Conservation (phyloP, 2,329 filamentous ascomycete species). For the Plectosphaerella sp. region DNA sequence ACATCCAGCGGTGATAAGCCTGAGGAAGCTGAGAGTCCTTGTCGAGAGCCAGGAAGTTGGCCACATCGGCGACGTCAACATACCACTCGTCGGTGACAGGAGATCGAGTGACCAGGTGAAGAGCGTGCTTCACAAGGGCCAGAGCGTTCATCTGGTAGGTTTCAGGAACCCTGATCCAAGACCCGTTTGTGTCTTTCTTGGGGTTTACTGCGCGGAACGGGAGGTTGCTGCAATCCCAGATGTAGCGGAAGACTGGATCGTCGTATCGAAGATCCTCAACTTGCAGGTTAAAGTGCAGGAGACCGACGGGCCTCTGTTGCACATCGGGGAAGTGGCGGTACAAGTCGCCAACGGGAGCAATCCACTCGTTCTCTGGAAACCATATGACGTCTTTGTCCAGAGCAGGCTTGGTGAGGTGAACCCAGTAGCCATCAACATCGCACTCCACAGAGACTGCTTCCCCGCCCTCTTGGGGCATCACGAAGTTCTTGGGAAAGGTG, state of each 20-base stretch:
- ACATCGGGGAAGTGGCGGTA: not conserved
- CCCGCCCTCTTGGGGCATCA: too few relatives aligned
- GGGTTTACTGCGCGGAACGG: not conserved
- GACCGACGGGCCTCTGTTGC: not conserved
- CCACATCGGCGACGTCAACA: not conserved
- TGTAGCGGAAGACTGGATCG: constrained; percentile 1
- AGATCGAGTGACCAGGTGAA: too few relatives aligned
- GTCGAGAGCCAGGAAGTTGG: not conserved
- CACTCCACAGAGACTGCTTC: not conserved
- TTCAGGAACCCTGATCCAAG: not conserved
- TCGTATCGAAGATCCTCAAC: constrained; percentile 1
- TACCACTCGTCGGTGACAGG: too few relatives aligned
- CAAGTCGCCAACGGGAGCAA: not conserved
- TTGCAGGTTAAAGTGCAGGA: not conserved
- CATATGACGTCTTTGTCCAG: too few relatives aligned
- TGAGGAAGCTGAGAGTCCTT: not conserved
- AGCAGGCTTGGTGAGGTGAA: not conserved
- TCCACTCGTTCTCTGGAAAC: not conserved
- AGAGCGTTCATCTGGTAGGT: constrained; percentile 7
- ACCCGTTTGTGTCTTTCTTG: not conserved
- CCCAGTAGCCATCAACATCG: not conserved
- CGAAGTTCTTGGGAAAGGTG: not conserved
- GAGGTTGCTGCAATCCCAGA: not conserved
- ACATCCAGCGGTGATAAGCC: not conserved
- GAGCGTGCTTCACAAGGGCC: not conserved